Evolutionary conservation across 2,329 filamentous ascomycete genomes (phyloP).

Genomic region (Penicillium psychrosexuale): DNA sequence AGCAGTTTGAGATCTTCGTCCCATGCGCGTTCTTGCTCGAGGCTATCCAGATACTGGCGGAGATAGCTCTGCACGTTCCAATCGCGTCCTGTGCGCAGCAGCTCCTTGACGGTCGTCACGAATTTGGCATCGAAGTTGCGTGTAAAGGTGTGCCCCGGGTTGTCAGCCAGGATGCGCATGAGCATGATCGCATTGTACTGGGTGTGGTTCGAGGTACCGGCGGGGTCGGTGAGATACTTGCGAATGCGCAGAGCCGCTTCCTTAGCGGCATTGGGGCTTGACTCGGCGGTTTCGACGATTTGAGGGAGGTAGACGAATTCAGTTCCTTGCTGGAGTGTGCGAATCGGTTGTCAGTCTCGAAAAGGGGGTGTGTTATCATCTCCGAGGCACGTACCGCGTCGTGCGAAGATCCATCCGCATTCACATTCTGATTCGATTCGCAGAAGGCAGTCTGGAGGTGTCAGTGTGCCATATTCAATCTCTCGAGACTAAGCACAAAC

Average conservation of each 20-base stretch:
- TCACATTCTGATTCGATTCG: conserved; percentile 56
- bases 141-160: conserved; percentile 88
- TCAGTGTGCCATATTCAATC: conserved; percentile 3
- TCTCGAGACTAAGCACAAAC: conserved; percentile 25
- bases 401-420: conserved; percentile 46
- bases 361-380: neutral
- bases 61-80: conserved; percentile 78
- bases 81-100: conserved; percentile 69
- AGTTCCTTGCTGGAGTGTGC: conserved; percentile 58
- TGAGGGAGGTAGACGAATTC: conserved; percentile 89
- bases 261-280: conserved; percentile 78
- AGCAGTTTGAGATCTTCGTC: conserved; percentile 72
- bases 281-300: conserved; percentile 94
- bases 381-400: conserved; percentile 45
- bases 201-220: conserved; percentile 61
- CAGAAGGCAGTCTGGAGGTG: conserved; percentile 69
- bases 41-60: conserved; percentile 77
- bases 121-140: conserved; percentile 85
- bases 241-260: conserved; percentile 78
- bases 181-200: conserved; percentile 98
- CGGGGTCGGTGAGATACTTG: conserved; percentile 74
- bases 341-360: conserved; percentile 1
- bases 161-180: conserved; percentile 84
- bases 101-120: conserved; percentile 67
- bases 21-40: conserved; percentile 67